These are phyloP conservation scores for Neurospora sublineolata DNA, from an alignment of 495 filamentous ascomycete genomes.

Conservation along the genomic window DNA sequence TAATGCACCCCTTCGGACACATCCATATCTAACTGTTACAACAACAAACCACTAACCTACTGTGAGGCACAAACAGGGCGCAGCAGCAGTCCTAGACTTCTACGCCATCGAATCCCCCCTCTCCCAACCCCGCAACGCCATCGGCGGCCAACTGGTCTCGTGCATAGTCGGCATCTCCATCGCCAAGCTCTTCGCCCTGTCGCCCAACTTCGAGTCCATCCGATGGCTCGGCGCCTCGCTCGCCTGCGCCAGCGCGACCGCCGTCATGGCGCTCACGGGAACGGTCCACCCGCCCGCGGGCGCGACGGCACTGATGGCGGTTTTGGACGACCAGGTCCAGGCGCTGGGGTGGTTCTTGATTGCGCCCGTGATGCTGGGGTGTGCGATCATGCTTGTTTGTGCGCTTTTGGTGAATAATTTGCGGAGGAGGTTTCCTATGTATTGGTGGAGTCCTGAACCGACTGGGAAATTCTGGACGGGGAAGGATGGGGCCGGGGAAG, in stretches of 20 bases:
- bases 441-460: conserved; percentile 57
- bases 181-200: conserved; percentile 57
- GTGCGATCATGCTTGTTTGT: conserved; percentile 50
- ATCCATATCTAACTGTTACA: no score
- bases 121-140: conserved; percentile 66
- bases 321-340: conserved; percentile 43
- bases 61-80: conserved; percentile 55
- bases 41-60: no score
- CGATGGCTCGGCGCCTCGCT: conserved; percentile 61
- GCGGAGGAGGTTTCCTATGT: conserved; percentile 61
- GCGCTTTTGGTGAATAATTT: conserved; percentile 69
- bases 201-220: conserved; percentile 38
- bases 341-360: conserved; percentile 65
- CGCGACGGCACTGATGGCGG: conserved; percentile 72
- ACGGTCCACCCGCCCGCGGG: conserved; percentile 84
- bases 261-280: conserved; percentile 63
- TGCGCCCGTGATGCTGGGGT: conserved; percentile 54
- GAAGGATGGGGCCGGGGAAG: neutral
- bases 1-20: neutral
- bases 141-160: conserved; percentile 61
- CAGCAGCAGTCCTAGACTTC: conserved; percentile 66
- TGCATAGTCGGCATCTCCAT: conserved; percentile 55
- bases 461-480: conserved; percentile 24
- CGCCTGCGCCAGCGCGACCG: conserved; percentile 54
- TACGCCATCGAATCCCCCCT: conserved; percentile 69